Evolutionary conservation across 495 filamentous ascomycete species (phyloP).

Genomic region (Aspergillus sclerotiicarbonarius): DNA sequence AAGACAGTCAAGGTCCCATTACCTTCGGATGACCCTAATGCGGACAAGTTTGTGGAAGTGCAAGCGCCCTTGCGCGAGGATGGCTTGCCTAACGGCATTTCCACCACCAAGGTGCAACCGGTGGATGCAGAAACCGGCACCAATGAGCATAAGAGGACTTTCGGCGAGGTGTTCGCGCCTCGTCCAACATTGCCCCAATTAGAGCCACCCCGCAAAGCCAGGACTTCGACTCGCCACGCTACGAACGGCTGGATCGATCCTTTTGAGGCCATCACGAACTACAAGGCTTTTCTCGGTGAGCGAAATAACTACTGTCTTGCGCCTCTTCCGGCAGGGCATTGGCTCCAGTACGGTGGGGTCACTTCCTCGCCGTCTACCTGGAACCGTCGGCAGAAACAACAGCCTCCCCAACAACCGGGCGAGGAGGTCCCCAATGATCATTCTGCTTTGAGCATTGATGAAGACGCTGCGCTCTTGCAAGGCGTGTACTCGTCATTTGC

Average conservation of each 20-base stretch:
- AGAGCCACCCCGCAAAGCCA: slow-evolving; percentile 57
- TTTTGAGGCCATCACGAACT: slow-evolving; percentile 41
- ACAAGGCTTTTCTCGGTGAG: slow-evolving; percentile 35
- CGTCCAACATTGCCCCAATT: slow-evolving; percentile 64
- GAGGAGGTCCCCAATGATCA: slow-evolving; percentile 28
- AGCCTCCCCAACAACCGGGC: slow-evolving; percentile 17
- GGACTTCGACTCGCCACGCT: slow-evolving; percentile 26
- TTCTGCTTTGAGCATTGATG: slow-evolving; percentile 33
- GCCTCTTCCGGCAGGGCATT: slow-evolving; percentile 38
- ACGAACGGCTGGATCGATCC: slow-evolving; percentile 39
- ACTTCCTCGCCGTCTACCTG: slow-evolving; percentile 43
- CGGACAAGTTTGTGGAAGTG: slow-evolving; percentile 47
- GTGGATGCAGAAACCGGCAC: slow-evolving; percentile 39
- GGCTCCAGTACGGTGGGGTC: slow-evolving; percentile 46
- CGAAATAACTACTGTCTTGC: slow-evolving; percentile 42
- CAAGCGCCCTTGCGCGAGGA: slow-evolving; percentile 56
- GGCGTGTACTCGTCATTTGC: slow-evolving; percentile 88
- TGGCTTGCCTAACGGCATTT: slow-evolving; percentile 70
- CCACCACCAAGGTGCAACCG: slow-evolving; percentile 65
- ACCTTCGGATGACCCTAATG: slow-evolving; percentile 35
- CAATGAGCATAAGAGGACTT: slow-evolving; percentile 54
- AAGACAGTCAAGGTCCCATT: slow-evolving; percentile 42
- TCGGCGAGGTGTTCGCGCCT: slow-evolving; percentile 79
- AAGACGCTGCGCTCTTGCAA: slow-evolving; percentile 61
- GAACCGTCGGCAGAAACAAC: slow-evolving; percentile 41